phyloP scores from a whole-genome alignment of 106 monocot species.

The Dendrobium officinale region DNA sequence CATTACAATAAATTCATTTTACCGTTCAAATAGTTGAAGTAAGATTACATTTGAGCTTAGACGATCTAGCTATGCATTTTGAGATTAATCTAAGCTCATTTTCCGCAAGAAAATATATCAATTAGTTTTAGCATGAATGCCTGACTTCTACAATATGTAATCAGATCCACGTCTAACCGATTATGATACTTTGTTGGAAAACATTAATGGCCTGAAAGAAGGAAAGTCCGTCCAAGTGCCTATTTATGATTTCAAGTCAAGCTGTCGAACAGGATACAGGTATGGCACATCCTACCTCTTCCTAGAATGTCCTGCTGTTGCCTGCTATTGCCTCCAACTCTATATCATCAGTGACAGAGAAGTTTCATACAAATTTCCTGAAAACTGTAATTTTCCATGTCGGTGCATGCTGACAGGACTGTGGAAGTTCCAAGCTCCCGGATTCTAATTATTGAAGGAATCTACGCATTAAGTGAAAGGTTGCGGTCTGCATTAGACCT shows the following conservation, averaged over 20 bases:
- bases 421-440: constrained; percentile 84
- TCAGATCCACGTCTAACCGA: constrained; percentile 30
- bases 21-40: background rate
- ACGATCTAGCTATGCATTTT: background rate
- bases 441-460: constrained; percentile 94
- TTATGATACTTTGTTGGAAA: constrained; percentile 29
- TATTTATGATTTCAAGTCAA: constrained; percentile 29
- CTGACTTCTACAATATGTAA: constrained; percentile 1
- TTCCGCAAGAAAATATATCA: background rate
- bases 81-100: background rate
- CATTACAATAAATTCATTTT: background rate
- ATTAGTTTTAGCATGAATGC: background rate
- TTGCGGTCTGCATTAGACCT: constrained; percentile 72
- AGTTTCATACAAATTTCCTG: background rate
- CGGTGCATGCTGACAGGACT: constrained; percentile 41
- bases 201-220: constrained; percentile 20
- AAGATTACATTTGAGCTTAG: background rate
- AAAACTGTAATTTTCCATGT: background rate
- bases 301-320: background rate
- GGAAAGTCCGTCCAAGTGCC: constrained; percentile 26
- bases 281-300: constrained; percentile 8
- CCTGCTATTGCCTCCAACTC: background rate
- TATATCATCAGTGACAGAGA: background rate
- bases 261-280: constrained; percentile 23
- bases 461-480: constrained; percentile 92